Evolutionary conservation across 2,329 filamentous ascomycete genomes (phyloP).

Genomic region (Rhynchosporium agropyri): DNA sequence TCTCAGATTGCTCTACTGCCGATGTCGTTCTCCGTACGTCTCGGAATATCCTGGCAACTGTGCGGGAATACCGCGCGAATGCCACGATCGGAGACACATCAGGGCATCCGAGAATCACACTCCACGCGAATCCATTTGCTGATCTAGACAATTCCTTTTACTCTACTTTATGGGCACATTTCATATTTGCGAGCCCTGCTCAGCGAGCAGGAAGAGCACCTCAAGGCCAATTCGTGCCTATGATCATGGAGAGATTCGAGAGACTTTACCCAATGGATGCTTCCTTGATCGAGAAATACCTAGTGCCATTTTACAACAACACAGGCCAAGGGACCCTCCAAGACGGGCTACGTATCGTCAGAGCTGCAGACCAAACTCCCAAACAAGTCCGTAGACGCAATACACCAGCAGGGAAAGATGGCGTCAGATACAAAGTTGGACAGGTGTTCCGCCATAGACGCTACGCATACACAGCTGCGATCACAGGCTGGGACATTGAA

Average conservation of each 20-base stretch:
- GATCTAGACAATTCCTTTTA: constrained; percentile 46
- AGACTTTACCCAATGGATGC: constrained; percentile 45
- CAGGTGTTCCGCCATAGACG: constrained; percentile 82
- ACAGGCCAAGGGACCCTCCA: constrained; percentile 46
- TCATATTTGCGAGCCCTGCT: constrained; percentile 39
- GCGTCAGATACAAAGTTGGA: constrained; percentile 71
- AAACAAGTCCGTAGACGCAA: constrained; percentile 48
- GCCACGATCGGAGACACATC: constrained; percentile 30
- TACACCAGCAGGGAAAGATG: constrained; percentile 33
- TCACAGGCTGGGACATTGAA: constrained; percentile 77
- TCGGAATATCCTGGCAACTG: constrained; percentile 77
- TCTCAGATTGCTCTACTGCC: constrained; percentile 64
- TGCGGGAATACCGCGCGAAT: constrained; percentile 54
- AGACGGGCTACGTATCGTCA: constrained; percentile 57
- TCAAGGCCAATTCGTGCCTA: constrained; percentile 42
- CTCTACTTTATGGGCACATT: constrained; percentile 45
- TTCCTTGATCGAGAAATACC: constrained; percentile 44
- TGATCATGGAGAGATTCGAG: constrained; percentile 44
- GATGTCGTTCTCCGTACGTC: constrained; percentile 75
- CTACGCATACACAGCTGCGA: constrained; percentile 77
- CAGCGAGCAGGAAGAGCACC: constrained; percentile 32
- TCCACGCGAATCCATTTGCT: constrained; percentile 40
- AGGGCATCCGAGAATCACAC: constrained; percentile 44
- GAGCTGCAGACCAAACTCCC: constrained; percentile 56
- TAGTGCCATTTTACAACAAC: constrained; percentile 41